A percentile compares a stretch with the other conserved stretches of the same genome.
Conservation (phyloP, 2,329 filamentous ascomycete species). For the Diaporthe vaccinii region DNA sequence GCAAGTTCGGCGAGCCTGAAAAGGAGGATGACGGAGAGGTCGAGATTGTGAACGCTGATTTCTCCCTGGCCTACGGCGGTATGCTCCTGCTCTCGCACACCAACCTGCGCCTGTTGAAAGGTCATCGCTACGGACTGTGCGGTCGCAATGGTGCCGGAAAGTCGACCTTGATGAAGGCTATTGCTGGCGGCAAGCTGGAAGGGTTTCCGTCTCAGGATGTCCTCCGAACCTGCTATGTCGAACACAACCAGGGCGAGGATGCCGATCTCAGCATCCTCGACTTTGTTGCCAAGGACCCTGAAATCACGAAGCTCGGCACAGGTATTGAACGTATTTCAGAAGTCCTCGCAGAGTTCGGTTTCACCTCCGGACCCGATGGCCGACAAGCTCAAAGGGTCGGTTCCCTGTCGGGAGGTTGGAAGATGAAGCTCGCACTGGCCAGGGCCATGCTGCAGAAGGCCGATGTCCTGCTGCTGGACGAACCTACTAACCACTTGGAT, state of each 20-base stretch:
- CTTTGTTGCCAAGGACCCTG: conserved; percentile 90
- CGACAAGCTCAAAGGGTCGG: conserved; percentile 92
- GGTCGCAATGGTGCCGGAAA: conserved; percentile 98
- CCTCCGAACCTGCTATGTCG: conserved; percentile 96
- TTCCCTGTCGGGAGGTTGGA: conserved; percentile 97
- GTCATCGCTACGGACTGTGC: conserved; percentile 96
- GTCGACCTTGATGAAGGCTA: conserved; percentile 98
- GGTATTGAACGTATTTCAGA: conserved; percentile 80
- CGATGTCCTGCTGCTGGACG: conserved; percentile 96
- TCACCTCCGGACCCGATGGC: conserved; percentile 89
- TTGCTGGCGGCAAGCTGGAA: conserved; percentile 94
- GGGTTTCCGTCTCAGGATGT: conserved; percentile 95
- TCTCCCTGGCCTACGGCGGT: conserved; percentile 96
- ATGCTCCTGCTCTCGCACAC: conserved; percentile 98
- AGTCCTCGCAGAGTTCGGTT: conserved; percentile 92
- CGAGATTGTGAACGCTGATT: conserved; percentile 97
- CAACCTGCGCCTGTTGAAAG: conserved; percentile 93
- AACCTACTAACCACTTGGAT: conserved; percentile 98
- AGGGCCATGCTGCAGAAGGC: conserved; percentile 96
- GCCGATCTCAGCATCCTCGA: conserved; percentile 96
- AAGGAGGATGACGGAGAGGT: conserved; percentile 92
- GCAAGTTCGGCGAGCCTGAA: conserved; percentile 86
- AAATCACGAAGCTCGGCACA: conserved; percentile 80
- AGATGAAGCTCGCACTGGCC: conserved; percentile 98
- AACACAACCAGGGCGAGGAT: conserved; percentile 99